phyloP scores from a whole-genome alignment of 2,329 filamentous ascomycete species.

The Ciborinia camelliae region DNA sequence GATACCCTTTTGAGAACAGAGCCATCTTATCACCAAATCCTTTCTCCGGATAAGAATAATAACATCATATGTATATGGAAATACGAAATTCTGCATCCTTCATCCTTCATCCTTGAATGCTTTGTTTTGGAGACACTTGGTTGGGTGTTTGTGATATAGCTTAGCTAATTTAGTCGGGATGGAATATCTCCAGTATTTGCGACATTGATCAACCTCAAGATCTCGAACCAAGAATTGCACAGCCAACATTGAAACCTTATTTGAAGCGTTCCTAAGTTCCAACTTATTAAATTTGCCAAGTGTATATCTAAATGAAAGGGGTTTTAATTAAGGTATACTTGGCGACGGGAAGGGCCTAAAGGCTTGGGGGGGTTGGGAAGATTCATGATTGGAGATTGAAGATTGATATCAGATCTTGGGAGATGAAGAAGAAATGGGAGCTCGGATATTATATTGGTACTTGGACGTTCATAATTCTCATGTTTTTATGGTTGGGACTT shows the following conservation, averaged over 20 bases:
- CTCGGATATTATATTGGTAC: no score
- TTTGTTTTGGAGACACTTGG: no score
- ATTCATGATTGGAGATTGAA: no score
- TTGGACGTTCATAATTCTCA: no score
- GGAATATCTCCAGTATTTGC: not conserved
- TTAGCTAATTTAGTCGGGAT: not conserved
- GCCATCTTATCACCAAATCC: not conserved
- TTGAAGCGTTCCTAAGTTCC: not conserved
- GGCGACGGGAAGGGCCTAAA: no score
- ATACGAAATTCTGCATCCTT: not conserved
- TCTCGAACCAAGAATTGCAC: not conserved
- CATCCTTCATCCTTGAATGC: not conserved
- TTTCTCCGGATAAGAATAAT: conserved; percentile 3
- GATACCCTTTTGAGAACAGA: conserved; percentile 6
- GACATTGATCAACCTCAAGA: not conserved
- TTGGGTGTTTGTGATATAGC: no score
- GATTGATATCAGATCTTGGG: no score
- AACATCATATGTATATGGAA: not conserved
- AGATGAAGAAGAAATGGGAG: no score
- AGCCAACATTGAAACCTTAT: not conserved
- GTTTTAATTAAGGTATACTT: no score
- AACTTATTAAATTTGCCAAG: not conserved
- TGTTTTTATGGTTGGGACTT: no score
- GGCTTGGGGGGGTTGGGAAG: no score
- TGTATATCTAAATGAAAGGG: not conserved